phyloP scores from a whole-genome alignment of 2,329 filamentous ascomycete species.

The Sclerotinia sclerotiorum region DNA sequence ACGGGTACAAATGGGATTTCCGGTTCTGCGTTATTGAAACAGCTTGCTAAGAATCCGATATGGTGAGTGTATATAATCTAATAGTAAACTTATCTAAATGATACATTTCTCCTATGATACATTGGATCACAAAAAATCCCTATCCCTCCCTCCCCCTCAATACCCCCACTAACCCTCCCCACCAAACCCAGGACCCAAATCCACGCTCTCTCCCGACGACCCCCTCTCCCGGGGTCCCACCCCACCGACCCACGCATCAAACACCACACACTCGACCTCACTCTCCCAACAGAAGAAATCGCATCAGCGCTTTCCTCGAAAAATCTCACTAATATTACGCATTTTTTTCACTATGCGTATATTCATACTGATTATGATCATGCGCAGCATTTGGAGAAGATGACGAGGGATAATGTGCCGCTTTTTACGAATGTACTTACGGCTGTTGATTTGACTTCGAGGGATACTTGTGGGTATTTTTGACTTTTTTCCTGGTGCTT shows the following conservation, averaged over 20 bases:
- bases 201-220: slow-evolving; percentile 5
- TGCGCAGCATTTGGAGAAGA: neutral
- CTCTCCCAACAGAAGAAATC: neutral
- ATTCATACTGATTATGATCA: slow-evolving; percentile 10
- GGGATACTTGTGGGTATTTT: neutral
- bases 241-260: neutral
- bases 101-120: too few relatives aligned
- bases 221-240: neutral
- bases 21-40: slow-evolving; percentile 9
- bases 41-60: neutral
- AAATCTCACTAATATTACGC: neutral
- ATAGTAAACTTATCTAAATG: too few relatives aligned
- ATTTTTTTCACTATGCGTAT: slow-evolving; percentile 20
- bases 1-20: slow-evolving; percentile 18
- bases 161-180: neutral
- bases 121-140: too few relatives aligned
- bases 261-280: slow-evolving; percentile 14
- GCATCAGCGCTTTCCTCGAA: neutral
- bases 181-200: neutral
- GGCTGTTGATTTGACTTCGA: neutral
- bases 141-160: too few relatives aligned
- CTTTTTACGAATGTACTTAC: slow-evolving; percentile 6
- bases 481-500: neutral
- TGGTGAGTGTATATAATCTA: slow-evolving; percentile 5
- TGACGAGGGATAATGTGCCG: slow-evolving; percentile 4